Conservation (phyloP, 2,329 filamentous ascomycete species). For the Aspergillus nomiae region DNA sequence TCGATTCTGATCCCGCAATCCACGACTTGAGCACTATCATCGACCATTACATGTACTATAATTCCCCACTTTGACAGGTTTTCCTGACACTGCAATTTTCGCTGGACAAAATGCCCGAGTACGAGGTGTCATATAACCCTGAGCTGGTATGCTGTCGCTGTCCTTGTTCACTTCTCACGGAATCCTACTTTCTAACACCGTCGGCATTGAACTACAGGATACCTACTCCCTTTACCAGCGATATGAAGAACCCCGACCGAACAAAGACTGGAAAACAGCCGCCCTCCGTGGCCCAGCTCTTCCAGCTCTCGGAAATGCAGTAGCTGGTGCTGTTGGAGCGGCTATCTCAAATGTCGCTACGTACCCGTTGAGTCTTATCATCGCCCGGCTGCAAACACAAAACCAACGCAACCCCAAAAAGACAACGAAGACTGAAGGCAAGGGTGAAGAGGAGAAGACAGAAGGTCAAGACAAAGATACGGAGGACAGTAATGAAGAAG, state of each 20-base stretch:
- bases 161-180: neutral
- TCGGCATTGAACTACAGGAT: conserved; percentile 29
- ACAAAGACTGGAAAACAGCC: conserved; percentile 34
- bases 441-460: conserved; percentile 55
- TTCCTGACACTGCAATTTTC: neutral
- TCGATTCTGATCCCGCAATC: neutral
- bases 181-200: neutral
- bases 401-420: conserved; percentile 47
- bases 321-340: conserved; percentile 76
- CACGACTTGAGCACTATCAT: neutral
- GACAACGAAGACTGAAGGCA: conserved; percentile 25
- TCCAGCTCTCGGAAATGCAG: conserved; percentile 77
- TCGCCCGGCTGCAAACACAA: conserved; percentile 80
- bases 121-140: conserved; percentile 13
- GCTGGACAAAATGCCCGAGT: conserved; percentile 10
- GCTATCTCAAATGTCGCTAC: conserved; percentile 76
- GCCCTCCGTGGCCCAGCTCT: conserved; percentile 51
- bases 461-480: conserved; percentile 53
- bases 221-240: conserved; percentile 48
- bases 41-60: neutral
- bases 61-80: neutral
- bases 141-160: conserved; percentile 11
- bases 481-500: conserved; percentile 38
- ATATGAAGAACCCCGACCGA: conserved; percentile 35
- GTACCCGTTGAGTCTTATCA: conserved; percentile 80